Conservation (phyloP, 768 basidiomycete genomes). For the Pleurotus salmoneostramineus region DNA sequence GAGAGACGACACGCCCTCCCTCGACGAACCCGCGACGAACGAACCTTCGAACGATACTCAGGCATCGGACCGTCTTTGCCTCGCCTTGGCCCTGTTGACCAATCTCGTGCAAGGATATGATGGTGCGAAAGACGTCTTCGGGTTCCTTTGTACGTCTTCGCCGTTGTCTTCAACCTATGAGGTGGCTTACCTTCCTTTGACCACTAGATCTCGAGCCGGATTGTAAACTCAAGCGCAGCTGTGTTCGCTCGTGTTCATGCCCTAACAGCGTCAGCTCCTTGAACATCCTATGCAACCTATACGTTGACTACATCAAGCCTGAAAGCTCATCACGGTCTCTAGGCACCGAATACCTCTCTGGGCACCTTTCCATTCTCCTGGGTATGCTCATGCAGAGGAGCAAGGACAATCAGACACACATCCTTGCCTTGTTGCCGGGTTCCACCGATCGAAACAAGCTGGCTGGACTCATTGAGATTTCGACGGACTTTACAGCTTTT, state of each 20-base stretch:
- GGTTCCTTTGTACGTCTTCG: constrained; percentile 43
- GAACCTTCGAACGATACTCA: constrained; percentile 24
- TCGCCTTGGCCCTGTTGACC: constrained; percentile 70
- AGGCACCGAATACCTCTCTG: constrained; percentile 45
- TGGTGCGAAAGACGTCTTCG: constrained; percentile 40
- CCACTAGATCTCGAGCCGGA: constrained; percentile 43
- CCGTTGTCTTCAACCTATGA: not conserved
- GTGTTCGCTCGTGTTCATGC: constrained; percentile 54
- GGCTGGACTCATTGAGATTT: constrained; percentile 35
- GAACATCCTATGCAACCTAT: constrained; percentile 47
- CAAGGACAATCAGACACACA: constrained; percentile 26
- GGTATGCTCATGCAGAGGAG: constrained; percentile 47
- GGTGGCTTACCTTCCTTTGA: not conserved
- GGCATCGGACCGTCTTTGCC: constrained; percentile 67
- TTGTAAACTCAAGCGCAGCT: constrained; percentile 48
- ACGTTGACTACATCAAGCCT: constrained; percentile 33
- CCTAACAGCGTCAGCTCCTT: constrained; percentile 38
- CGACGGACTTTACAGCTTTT: constrained; percentile 44
- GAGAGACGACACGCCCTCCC: not conserved
- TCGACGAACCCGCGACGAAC: constrained; percentile 4
- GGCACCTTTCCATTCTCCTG: constrained; percentile 74
- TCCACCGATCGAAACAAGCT: constrained; percentile 20
- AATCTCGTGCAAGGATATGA: constrained; percentile 67
- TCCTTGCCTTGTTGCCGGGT: constrained; percentile 27
- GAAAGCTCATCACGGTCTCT: constrained; percentile 13